Conservation (phyloP, 1,284 basidiomycete species). For the Ceratobasidium sp. region DNA sequence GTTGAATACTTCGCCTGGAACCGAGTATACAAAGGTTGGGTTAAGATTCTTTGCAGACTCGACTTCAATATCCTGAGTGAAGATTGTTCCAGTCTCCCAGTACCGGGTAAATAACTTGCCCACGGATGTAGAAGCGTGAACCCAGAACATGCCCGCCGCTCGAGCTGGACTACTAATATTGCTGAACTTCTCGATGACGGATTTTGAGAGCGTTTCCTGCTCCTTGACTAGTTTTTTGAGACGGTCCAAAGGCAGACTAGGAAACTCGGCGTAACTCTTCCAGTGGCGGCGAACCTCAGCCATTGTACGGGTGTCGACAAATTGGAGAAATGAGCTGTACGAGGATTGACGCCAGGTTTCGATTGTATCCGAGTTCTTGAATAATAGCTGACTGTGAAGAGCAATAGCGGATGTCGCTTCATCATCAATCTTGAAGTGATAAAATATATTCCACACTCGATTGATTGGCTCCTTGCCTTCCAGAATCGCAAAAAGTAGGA, state of each 20-base stretch:
- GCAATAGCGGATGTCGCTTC: too few species aligned
- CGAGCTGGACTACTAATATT: neutral
- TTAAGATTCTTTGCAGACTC: conserved; percentile 6
- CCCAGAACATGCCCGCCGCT: conserved; percentile 23
- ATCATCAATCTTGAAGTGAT: too few species aligned
- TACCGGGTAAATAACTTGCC: neutral
- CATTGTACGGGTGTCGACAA: conserved; percentile 8
- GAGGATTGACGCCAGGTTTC: neutral
- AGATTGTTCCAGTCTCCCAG: conserved; percentile 27
- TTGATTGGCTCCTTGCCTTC: too few species aligned
- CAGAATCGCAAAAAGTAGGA: too few species aligned
- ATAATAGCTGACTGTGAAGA: too few species aligned
- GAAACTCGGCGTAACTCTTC: conserved; percentile 26
- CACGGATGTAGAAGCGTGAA: neutral
- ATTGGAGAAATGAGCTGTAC: neutral
- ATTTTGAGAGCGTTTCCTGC: conserved; percentile 4
- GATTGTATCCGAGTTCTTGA: neutral
- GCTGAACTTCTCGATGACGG: neutral
- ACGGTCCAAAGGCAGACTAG: neutral
- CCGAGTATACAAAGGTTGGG: neutral
- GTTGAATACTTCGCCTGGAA: too few species aligned
- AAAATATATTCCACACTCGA: too few species aligned
- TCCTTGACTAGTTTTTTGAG: neutral
- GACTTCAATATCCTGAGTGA: neutral
- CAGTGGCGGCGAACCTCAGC: neutral